Percentiles rank a stretch among this genome's conserved stretches.
These are phyloP conservation scores for Vitis labrusca DNA, from an alignment of 164 flowering plant genomes.

Conservation along the genomic window DNA sequence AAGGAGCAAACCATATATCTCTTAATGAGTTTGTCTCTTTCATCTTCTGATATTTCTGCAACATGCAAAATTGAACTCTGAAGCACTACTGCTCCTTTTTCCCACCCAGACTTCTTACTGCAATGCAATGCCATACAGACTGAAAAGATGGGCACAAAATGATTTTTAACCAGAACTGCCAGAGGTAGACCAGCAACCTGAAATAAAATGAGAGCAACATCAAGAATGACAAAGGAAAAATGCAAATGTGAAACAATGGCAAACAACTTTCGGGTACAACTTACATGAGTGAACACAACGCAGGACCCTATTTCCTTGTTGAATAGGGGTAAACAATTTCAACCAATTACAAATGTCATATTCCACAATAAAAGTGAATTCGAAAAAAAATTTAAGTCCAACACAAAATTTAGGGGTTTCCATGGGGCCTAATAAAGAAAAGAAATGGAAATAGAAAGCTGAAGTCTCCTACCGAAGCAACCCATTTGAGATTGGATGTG, in stretches of 20 bases:
- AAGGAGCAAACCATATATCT: conserved; percentile 70
- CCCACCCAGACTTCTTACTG: conserved; percentile 55
- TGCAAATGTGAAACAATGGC: neutral
- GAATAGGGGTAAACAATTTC: neutral
- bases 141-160: conserved; percentile 88
- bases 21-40: conserved; percentile 82
- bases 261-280: neutral
- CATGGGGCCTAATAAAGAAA: neutral
- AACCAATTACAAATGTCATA: neutral
- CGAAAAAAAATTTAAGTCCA: neutral
- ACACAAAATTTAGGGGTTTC: neutral
- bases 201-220: conserved; percentile 14
- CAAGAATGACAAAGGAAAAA: neutral
- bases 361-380: neutral
- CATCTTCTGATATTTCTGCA: conserved; percentile 76
- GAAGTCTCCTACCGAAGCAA: conserved; percentile 51
- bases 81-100: conserved; percentile 60
- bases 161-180: conserved; percentile 50
- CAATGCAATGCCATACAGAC: conserved; percentile 81
- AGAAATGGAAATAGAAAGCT: conserved; percentile 3
- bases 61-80: conserved; percentile 65
- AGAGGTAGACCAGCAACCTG: conserved; percentile 69
- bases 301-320: neutral
- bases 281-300: neutral
- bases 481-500: conserved; percentile 54